Evolutionary conservation across 495 filamentous ascomycete species (phyloP).

Genomic region (Xylaria nigripes): DNA sequence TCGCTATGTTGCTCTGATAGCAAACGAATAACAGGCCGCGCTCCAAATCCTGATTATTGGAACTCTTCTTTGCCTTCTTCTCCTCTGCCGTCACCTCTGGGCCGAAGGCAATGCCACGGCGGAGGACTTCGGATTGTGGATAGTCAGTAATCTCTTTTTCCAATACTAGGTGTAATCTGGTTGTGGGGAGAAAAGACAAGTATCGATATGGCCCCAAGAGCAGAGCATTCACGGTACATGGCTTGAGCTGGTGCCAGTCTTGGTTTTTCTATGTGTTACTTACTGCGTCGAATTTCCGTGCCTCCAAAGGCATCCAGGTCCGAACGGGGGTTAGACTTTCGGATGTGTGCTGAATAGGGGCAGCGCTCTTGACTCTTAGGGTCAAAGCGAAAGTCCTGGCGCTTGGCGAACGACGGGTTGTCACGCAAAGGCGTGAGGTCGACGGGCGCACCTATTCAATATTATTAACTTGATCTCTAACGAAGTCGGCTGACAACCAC

Average conservation of each 20-base stretch:
- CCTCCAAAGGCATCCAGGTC: constrained; percentile 16
- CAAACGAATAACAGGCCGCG: constrained; percentile 35
- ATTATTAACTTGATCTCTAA: background rate
- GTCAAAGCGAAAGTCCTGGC: constrained; percentile 22
- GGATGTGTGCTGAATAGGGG: constrained; percentile 36
- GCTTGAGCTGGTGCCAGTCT: too few relatives aligned
- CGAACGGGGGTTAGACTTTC: constrained; percentile 34
- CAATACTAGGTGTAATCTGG: background rate
- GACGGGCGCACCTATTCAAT: constrained; percentile 27
- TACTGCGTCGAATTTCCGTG: constrained; percentile 8
- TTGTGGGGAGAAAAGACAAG: too few relatives aligned
- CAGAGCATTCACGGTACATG: too few relatives aligned
- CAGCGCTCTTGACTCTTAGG: constrained; percentile 24
- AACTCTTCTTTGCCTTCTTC: constrained; percentile 8
- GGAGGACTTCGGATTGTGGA: constrained; percentile 18
- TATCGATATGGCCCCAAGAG: too few relatives aligned
- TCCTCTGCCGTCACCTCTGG: constrained; percentile 26
- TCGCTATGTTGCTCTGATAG: constrained; percentile 34
- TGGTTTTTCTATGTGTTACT: background rate
- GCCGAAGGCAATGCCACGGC: constrained; percentile 37
- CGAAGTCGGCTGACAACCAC: background rate
- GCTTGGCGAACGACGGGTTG: constrained; percentile 19
- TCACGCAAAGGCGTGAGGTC: constrained; percentile 26
- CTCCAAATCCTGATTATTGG: constrained; percentile 10
- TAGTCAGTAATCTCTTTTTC: background rate